Base-by-base conservation (phyloP, 371 early-diverging fungal genomes). In the Smittium culicis region DNA sequence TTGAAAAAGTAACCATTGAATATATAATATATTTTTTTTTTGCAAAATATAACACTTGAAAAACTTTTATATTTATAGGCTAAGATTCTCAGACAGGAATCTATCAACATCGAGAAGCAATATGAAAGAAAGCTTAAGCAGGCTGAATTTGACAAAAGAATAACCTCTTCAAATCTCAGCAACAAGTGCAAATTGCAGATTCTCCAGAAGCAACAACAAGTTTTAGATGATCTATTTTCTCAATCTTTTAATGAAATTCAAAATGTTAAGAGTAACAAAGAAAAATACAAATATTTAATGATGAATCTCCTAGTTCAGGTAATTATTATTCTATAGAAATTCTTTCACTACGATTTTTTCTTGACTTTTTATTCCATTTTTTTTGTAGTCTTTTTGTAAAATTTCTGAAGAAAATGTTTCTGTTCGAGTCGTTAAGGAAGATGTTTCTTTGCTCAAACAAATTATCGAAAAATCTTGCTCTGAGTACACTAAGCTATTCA, bases 171-270 rank as follows among this genome's bases (percentile, higher is more conserved):
- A 54, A 96, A 91, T 75, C 86, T 88, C 68, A 85, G 90, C 77
- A 98, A 98, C 87, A 96, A 95, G 82, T 83, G 91, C 58, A 89
- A 96, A 69, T 83, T 98, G 63, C 80, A 84, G 65, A 82, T 94
- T 29, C 85, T 98, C 65, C 88, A 90, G 75, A 85, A 86, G 54
- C 90, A 96, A 66, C 92, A 98, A 73, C 81, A 87, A 68, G 79
- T 90, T 67, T 78, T 98, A 60, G 86, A 92, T 25, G 66, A 34
- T 32, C 33, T 92, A 34, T 88, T 89, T 57, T 55, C 35, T 29
- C 67, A 71, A 16, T 74, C 74, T 3, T 67, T 57, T 16, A 30
- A 64, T 35, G 67, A 64, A 30, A 66, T 76, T 34, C 61, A 34
- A 28, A 54, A 69, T 66, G 55, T 77, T 1, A 68, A 70, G 28